These are phyloP conservation scores for Eutrema yunnanense DNA, from an alignment of 345 rosid genomes.

Conservation along the genomic window DNA sequence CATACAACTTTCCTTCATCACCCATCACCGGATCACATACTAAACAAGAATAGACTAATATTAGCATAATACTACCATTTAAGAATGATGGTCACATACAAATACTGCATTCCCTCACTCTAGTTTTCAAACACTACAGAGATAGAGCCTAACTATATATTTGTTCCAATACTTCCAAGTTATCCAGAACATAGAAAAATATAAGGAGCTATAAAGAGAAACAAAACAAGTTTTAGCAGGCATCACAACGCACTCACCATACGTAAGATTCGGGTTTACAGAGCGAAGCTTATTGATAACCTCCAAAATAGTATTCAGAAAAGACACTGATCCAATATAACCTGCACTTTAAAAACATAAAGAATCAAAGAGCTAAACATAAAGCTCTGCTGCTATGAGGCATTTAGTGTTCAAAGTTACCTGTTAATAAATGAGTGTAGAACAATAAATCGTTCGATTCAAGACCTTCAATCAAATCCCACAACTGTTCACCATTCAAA, in stretches of 20 bases:
- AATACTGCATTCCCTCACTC: neutral
- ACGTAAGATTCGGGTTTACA: constrained; percentile 72
- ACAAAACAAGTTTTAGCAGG: neutral
- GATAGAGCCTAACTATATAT: neutral
- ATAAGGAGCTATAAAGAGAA: neutral
- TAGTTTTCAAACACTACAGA: neutral
- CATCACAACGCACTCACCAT: constrained; percentile 47
- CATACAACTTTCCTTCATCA: constrained; percentile 98
- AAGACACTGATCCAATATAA: constrained; percentile 97
- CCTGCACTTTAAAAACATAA: constrained; percentile 41
- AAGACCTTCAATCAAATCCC: constrained; percentile 89
- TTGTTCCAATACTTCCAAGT: neutral
- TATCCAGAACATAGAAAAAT: neutral
- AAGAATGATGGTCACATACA: neutral
- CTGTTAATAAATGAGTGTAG: constrained; percentile 93
- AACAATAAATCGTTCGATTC: constrained; percentile 69
- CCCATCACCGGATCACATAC: constrained; percentile 99
- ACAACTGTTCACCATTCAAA: constrained; percentile 80
- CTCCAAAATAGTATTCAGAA: constrained; percentile 63
- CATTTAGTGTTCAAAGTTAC: constrained; percentile 24
- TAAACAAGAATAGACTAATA: constrained; percentile 26
- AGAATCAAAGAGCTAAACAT: neutral
- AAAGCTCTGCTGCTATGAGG: neutral
- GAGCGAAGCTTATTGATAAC: constrained; percentile 84
- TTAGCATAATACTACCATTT: neutral